Evolutionary conservation across 2,329 filamentous ascomycete species (phyloP), one percentile per base, ranked within the genome.

Genomic region (Colletotrichum camelliae): DNA sequence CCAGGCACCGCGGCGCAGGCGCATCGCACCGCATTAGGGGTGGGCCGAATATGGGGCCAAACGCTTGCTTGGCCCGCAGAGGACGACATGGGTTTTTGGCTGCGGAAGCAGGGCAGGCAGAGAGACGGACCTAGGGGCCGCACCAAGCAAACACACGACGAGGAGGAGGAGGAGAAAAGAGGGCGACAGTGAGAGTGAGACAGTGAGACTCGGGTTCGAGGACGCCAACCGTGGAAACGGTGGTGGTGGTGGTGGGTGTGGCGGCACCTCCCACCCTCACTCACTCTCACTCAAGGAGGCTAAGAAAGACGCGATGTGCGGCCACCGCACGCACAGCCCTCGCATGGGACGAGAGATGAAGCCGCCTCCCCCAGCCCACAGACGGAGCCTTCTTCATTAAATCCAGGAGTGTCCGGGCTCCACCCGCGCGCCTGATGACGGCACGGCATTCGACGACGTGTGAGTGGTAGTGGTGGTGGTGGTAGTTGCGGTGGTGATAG

Each of bases 301-400:
- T 58, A 58, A 31, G 24, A 31, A 31, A 31, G 55, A 58, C 43
- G 43, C 55, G 55, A 58, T 58, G 55, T 58, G 16, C 64, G 58
- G 29, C 27, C 27, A 29, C 37, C 16, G 67, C 67, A 64, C 72
- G 61, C 67, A 75, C 68, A 67, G 68, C 68, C 72, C 37, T 72
- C 68, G 67, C 67, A 74, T 71, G 72, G 72, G 58, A 43, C 64
- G 58, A 70, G 72, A 66, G 72, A 71, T 72, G 72, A 74, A 74
- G 67, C 58, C 71, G 67, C 57, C 58, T 61, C 21, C 39, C 55
- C 24, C 58, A 65, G 48, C 69, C 73, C 68, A 73, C 69, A 75
- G 73, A 75, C 69, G 43, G 70, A 72, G 69, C 31, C 69, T 62
- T 75, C 73, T 68, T 67, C 69, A 75, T 75, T 68, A 57, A 72